Conservation (phyloP, 768 basidiomycete genomes). For the Auricularia sp. region DNA sequence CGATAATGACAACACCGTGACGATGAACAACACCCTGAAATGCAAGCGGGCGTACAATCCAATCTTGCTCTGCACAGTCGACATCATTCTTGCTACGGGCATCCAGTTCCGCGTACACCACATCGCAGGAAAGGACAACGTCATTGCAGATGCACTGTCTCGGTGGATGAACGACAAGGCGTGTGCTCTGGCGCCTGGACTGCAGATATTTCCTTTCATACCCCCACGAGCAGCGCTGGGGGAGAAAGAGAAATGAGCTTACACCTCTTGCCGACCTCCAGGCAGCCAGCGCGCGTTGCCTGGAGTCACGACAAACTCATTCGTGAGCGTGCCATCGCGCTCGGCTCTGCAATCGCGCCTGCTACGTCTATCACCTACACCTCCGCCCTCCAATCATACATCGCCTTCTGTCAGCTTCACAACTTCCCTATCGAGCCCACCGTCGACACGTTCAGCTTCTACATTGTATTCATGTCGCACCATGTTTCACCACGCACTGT, state of each 20-base stretch:
- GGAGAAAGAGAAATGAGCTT: constrained; percentile 11
- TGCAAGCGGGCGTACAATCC: constrained; percentile 16
- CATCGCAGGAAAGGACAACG: constrained; percentile 14
- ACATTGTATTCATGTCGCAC: constrained; percentile 23
- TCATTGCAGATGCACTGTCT: constrained; percentile 14
- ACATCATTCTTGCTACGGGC: constrained; percentile 4
- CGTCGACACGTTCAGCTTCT: constrained; percentile 27
- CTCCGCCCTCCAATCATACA: constrained; percentile 28
- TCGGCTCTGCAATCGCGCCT: constrained; percentile 21
- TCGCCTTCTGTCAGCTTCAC: constrained; percentile 24
- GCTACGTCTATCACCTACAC: constrained; percentile 10
- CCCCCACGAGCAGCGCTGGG: constrained; percentile 14
- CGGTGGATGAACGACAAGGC: constrained; percentile 3
- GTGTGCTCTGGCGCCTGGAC: not conserved
- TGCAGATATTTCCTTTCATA: constrained; percentile 5
- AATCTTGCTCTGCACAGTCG: constrained; percentile 15
- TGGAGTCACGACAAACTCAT: constrained; percentile 27
- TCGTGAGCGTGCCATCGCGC: constrained; percentile 22
- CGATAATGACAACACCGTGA: constrained; percentile 25
- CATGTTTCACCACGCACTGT: constrained; percentile 29
- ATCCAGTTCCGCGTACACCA: constrained; percentile 17
- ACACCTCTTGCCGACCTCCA: not conserved
- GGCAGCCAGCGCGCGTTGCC: constrained; percentile 21
- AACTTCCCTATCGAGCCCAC: constrained; percentile 27
- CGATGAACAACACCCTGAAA: constrained; percentile 22